These are phyloP conservation scores for Chenopodium berlandieri DNA, from an alignment of 148 eudicot species.

Conservation along the genomic window DNA sequence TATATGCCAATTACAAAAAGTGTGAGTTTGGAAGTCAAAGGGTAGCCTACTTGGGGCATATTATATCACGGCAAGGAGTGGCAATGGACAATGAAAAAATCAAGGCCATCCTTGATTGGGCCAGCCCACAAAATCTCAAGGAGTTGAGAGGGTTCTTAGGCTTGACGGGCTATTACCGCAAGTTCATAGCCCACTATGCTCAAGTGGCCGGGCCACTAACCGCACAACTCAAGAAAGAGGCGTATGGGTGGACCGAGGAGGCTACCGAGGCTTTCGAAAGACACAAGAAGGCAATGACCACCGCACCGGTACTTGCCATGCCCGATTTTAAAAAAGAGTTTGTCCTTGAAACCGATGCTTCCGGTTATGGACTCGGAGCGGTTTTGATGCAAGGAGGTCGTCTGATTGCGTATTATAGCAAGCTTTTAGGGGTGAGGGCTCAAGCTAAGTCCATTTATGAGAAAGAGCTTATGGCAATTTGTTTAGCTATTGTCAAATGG, in stretches of 20 bases:
- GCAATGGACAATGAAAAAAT: not conserved
- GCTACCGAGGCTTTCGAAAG: not conserved
- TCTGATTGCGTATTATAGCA: not conserved
- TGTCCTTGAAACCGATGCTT: not conserved
- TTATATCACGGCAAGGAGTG: not conserved
- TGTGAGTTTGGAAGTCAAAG: not conserved
- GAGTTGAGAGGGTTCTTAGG: not conserved
- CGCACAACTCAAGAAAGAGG: not conserved
- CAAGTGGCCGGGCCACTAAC: not conserved
- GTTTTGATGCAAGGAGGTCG: not conserved
- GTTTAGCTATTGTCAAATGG: not conserved
- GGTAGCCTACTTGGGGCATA: not conserved
- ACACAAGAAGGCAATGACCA: not conserved
- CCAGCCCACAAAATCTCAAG: not conserved
- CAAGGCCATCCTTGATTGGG: not conserved
- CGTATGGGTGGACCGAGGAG: not conserved
- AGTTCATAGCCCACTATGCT: not conserved
- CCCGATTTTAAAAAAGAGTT: not conserved
- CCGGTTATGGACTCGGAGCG: not conserved
- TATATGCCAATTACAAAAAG: not conserved
- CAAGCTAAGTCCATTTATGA: not conserved
- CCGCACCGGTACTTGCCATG: not conserved
- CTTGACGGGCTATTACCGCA: not conserved
- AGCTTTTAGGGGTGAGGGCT: not conserved
- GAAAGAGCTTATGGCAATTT: not conserved